Base-by-base conservation (phyloP, 2,329 filamentous ascomycete genomes). In the Ophiosphaerella herpotricha region DNA sequence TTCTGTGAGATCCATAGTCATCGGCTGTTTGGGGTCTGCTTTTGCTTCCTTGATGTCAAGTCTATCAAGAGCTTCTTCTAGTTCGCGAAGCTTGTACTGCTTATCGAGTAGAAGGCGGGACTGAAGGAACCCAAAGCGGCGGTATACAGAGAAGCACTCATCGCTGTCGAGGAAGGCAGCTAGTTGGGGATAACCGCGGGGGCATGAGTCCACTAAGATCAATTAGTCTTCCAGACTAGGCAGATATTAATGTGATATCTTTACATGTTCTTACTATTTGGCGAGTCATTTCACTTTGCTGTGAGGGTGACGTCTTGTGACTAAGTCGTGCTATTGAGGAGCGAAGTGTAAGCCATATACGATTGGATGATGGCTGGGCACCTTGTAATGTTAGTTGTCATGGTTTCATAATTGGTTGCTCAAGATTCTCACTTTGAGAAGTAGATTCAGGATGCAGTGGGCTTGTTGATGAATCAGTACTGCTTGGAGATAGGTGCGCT, bases 131-230 rank as follows among this genome's bases (percentile, higher is more conserved):
- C 75, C 75, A 39, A 77, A 78, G 1, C 74, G 61, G 5, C 75
- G 66, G 50, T 74, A 78, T 2, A 78, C 47, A 58, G 72, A 72
- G 46, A 77, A 78, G 23, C 68, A 65, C 6, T 76, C 71, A 48
- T 76, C 71, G 49, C 74, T 77, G 46, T 76, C 71, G 0, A 74
- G 59, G 46, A 78, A 76, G 1, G 67, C 62, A 3, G 74, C 72
- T 0, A 77, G 51, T 21, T 57, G 60, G 0, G 76, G 74, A 50
- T 75, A 77, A 0, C 75, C 74, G 9, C 44, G 32, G 0, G 64
- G 61, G 45, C 49, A 53, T 16, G 48, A 14, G 5, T 61, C 43
- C 38, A 67, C 60, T 65, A 29, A 14, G 13, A 16, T 39, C 16
- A 21, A 9, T 13, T 13, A 23, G 18, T 21, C 36, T 21, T 11